phyloP scores from a whole-genome alignment of 225 moss, liverwort and hornwort genomes.

The Pleurozium schreberi region DNA sequence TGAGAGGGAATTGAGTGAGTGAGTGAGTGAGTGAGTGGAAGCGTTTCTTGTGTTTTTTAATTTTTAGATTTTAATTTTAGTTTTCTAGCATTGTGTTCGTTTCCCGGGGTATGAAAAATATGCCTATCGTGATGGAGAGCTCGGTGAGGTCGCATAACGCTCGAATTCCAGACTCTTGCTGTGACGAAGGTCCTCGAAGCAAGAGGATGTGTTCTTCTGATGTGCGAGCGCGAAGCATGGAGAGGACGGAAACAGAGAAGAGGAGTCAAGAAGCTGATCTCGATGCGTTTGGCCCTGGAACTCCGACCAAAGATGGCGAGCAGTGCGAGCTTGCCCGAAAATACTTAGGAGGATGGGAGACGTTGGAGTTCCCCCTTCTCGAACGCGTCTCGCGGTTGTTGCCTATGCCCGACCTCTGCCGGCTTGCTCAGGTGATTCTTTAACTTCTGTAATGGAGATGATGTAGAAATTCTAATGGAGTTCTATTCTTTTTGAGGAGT shows the following conservation, averaged over 20 bases:
- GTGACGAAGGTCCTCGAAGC: slow-evolving; percentile 17
- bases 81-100: neutral
- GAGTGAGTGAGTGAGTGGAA: no score
- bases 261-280: neutral
- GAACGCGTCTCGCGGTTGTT: slow-evolving; percentile 23
- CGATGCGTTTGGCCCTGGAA: neutral
- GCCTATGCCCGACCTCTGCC: slow-evolving; percentile 15
- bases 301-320: neutral
- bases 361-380: slow-evolving; percentile 18
- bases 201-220: slow-evolving; percentile 13
- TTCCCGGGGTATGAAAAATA: neutral
- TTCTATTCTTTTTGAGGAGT: neutral
- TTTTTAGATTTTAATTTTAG: neutral
- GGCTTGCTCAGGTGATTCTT: slow-evolving; percentile 21
- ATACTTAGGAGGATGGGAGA: slow-evolving; percentile 7
- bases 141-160: neutral
- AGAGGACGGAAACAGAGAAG: neutral
- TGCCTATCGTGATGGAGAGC: slow-evolving; percentile 12
- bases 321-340: neutral
- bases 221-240: neutral
- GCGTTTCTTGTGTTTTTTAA: neutral
- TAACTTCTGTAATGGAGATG: neutral
- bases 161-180: neutral
- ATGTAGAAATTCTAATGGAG: neutral
- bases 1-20: neutral